Base-by-base conservation (phyloP, 179 eudicot species). In the Amaranthus tricolor region DNA sequence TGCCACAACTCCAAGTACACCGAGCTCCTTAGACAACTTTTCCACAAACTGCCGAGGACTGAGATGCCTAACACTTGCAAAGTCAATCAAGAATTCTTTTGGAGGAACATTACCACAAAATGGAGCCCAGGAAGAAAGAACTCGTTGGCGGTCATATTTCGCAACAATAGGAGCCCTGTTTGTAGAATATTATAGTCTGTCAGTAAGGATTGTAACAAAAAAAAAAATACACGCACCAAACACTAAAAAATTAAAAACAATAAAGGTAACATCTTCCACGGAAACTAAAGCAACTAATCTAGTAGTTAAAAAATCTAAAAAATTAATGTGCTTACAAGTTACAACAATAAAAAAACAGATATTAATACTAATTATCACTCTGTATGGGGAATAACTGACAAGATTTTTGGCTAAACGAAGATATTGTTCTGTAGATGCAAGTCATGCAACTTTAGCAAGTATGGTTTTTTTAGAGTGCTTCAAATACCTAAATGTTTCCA, bases 151-250 rank as follows among this genome's bases (percentile, higher is more conserved):
- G 75, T 95, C 99, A 85, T 94, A 87, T 84, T 91, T 86, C 66
- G 99, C 99, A 85, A 95, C 99, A 78, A 95, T 82, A 24, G 98
- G 97, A 80, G 97, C 87, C 94, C 99, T 95, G 86, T 58, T 66
- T 66, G 69, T 61, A 52, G 54, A 74, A 59, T 17, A 56, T 24
- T 31, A 31, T 31, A 31, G 40, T 10, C 65, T 40, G 31, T 65
- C 57, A 62, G 72, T 40, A 43, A 54, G 9, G 14, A 20, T 48
- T 50, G 45, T 68, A 45, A 69, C 15, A 57, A 14, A 71, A 76
- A 49, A 57, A 14, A 71, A 76, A 49, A 63, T 60, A 73, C n/a
- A 47, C 56, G 60, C 62, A 69, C 7, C 9, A 63, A 57, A 50
- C 7, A 5, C 1, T 62, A 31, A 31, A 31, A 31, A 31, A 31